Evolutionary conservation across 2,329 filamentous ascomycete species (phyloP).

Genomic region (Sclerotinia glacialis): DNA sequence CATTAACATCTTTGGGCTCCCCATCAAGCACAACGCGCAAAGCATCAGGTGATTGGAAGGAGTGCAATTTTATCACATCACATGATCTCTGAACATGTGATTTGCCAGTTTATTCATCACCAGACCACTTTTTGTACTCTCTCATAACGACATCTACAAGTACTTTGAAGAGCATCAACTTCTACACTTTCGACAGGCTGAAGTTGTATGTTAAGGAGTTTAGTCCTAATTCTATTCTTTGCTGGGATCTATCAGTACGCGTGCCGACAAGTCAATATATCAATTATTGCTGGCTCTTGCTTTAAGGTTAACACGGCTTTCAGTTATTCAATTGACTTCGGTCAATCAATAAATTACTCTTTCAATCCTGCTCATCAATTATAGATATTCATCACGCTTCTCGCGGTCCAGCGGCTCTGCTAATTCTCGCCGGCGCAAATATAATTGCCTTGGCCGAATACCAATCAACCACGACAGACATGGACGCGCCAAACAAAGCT

Average conservation of each 20-base stretch:
- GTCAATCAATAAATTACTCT: slow-evolving; percentile 22
- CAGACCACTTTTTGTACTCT: slow-evolving; percentile 23
- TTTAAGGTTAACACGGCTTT: not conserved
- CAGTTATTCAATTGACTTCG: slow-evolving; percentile 28
- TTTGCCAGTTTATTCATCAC: slow-evolving; percentile 18
- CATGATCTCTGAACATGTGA: slow-evolving; percentile 20
- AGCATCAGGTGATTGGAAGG: not conserved
- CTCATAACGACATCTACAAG: slow-evolving; percentile 8
- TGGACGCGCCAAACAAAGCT: slow-evolving; percentile 34
- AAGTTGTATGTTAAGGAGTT: slow-evolving; percentile 1
- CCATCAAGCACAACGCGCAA: not conserved
- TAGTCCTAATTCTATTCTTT: not conserved
- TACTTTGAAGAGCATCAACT: slow-evolving; percentile 9
- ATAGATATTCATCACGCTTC: slow-evolving; percentile 12
- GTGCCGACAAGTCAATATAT: slow-evolving; percentile 16
- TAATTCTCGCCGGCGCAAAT: slow-evolving; percentile 25
- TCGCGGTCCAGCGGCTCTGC: slow-evolving; percentile 1
- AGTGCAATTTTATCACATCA: slow-evolving; percentile 20
- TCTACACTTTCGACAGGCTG: slow-evolving; percentile 3
- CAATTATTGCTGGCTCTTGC: slow-evolving; percentile 9
- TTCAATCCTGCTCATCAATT: slow-evolving; percentile 13
- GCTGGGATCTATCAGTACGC: slow-evolving; percentile 18
- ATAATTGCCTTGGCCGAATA: slow-evolving; percentile 25
- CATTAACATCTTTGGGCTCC: not conserved
- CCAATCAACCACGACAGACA: slow-evolving; percentile 24